Evolutionary conservation across 306 rosid species (phyloP).

Genomic region (Castanopsis chinensis): DNA sequence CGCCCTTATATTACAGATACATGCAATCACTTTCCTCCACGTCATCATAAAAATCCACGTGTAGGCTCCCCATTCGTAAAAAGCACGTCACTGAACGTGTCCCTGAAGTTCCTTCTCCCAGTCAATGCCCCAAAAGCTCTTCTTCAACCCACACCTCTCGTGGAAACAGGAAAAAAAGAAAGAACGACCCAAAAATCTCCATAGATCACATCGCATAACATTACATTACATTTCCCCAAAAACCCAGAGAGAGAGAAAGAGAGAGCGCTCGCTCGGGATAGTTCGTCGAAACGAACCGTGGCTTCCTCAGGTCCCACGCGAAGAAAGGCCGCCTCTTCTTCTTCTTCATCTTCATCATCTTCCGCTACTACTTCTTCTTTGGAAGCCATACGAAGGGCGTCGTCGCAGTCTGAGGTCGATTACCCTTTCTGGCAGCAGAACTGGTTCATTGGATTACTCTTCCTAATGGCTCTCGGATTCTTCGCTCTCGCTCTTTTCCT

Average conservation of each 20-base stretch:
- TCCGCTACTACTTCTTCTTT: constrained; percentile 17
- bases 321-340: constrained; percentile 68
- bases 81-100: constrained; percentile 40
- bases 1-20: constrained; percentile 26
- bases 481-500: constrained; percentile 75
- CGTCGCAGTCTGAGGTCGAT: constrained; percentile 46
- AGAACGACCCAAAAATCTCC: background rate
- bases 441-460: constrained; percentile 83
- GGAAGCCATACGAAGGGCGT: constrained; percentile 62
- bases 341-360: constrained; percentile 41
- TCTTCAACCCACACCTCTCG: background rate
- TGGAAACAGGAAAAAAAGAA: background rate
- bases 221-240: no score
- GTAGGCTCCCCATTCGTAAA: constrained; percentile 9
- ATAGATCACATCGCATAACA: constrained; percentile 4
- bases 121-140: background rate
- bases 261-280: constrained; percentile 15
- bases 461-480: constrained; percentile 80
- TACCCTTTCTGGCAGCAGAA: constrained; percentile 85
- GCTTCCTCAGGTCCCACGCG: constrained; percentile 92
- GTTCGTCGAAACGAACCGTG: constrained; percentile 64
- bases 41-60: constrained; percentile 2
- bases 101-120: background rate
- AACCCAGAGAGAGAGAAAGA: no score
- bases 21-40: constrained; percentile 24